Base-by-base conservation (phyloP, 139 green algal genomes). In the Deuterostichococcus epilithicus region DNA sequence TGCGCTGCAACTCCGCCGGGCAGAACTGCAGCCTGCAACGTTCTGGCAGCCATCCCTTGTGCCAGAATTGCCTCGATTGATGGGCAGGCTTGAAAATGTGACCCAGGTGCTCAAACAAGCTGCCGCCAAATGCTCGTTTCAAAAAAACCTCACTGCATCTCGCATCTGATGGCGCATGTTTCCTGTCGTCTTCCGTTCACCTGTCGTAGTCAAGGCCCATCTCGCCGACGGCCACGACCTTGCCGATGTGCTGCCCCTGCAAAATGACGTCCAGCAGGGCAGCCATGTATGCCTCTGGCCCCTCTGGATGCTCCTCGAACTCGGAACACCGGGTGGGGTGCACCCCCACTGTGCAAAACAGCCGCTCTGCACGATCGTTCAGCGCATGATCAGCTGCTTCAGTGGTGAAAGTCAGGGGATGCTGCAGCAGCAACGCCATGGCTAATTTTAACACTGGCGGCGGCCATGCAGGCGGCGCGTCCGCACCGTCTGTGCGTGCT, bases 171-270 rank as follows among this genome's bases (percentile, higher is more conserved):
- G 32, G 30, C 1, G 68, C 1, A 35, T 1, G n/a, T 22, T 32
- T 33, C 63, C 8, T 52, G 42, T 23, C 42, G 13, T 52, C 42
- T 8, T 8, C 10, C 37, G 23, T 23, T 34, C 74, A 90, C 88
- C 88, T 78, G 67, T 89, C 83, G 68, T 89, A 86, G 74, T 95
- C 90, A 0, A 97, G 84, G 1, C 93, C 93, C 65, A 88, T 93
- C 83, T 97, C 93, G 8, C 93, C 93, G 3, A 97, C 78, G 8
- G 93, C 93, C 42, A 96, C 91, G 32, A 95, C 82, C 84, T 97
- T 97, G 76, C 91, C 90, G 5, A 63, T 63, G 0, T 47, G 59
- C 37, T 71, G 68, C 1, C 91, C 89, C 8, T 91, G 75, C 25
- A 47, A 5, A 1, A 91, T 70, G 44, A 94, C 66, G 20, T 70